Conservation (phyloP, 164 flowering plant species). For the Dillenia turbinata region DNA sequence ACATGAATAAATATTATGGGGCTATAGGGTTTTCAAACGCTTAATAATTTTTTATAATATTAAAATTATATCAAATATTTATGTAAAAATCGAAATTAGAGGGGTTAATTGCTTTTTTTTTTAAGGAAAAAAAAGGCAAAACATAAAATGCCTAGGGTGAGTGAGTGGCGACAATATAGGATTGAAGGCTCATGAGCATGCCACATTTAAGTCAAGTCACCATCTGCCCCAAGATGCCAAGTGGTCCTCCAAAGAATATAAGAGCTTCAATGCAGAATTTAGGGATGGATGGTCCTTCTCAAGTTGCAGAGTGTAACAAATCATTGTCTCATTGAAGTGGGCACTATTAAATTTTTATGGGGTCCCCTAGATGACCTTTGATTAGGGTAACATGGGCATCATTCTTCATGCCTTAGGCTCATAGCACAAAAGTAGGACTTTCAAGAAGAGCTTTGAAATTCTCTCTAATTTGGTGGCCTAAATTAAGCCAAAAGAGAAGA, state of each 20-base stretch:
- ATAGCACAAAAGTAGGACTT: background rate
- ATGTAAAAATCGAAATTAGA: no score
- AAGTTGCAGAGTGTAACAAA: conserved; percentile 4
- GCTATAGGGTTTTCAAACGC: no score
- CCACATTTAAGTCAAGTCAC: background rate
- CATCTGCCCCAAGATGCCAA: background rate
- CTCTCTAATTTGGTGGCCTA: background rate
- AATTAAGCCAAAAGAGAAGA: background rate
- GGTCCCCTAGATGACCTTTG: background rate
- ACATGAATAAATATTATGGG: no score
- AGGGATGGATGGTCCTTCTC: conserved; percentile 12
- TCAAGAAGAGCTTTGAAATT: background rate
- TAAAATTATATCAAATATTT: no score
- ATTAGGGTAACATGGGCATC: background rate
- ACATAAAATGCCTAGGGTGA: background rate
- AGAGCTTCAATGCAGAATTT: background rate
- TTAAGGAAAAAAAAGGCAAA: no score
- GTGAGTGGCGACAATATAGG: background rate
- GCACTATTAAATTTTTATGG: background rate
- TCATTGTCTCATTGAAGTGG: conserved; percentile 2
- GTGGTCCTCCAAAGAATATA: conserved; percentile 9
- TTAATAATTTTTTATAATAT: no score
- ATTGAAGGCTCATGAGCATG: background rate
- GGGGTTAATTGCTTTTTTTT: no score
- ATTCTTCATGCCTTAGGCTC: background rate